phyloP scores from a whole-genome alignment of 83 land plant species.

The Thuja plicata region DNA sequence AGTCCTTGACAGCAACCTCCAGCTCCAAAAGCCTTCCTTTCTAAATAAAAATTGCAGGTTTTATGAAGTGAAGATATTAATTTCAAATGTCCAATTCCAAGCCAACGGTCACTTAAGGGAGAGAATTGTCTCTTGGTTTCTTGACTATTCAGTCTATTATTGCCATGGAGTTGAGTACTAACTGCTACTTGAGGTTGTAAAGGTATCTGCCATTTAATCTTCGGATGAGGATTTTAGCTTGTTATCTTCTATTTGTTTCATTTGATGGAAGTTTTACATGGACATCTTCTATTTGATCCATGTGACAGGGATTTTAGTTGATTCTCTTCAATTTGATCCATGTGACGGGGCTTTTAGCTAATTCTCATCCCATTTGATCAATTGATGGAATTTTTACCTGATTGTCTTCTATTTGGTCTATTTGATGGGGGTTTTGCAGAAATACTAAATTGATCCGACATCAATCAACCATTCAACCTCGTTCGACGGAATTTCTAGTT shows the following conservation, averaged over 20 bases:
- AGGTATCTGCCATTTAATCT: neutral
- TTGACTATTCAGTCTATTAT: neutral
- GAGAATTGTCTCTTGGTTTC: neutral
- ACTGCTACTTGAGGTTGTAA: neutral
- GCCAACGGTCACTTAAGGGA: neutral
- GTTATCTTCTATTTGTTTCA: neutral
- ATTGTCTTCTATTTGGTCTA: neutral
- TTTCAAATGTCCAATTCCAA: neutral
- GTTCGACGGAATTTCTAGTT: neutral
- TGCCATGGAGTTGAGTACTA: neutral
- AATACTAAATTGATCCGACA: neutral
- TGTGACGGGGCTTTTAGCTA: neutral
- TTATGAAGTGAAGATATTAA: neutral
- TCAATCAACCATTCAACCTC: neutral
- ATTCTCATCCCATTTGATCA: neutral
- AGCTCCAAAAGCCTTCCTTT: conserved; percentile 81
- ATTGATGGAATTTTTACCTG: neutral
- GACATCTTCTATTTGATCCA: neutral
- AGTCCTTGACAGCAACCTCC: conserved; percentile 47
- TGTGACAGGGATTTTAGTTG: neutral
- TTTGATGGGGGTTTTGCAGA: neutral
- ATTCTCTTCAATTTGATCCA: neutral
- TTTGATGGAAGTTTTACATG: neutral
- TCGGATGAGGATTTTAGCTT: neutral
- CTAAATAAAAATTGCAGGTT: conserved; percentile 12